Percentiles rank a stretch among this genome's conserved stretches.
Evolutionary conservation across 768 basidiomycete genomes (phyloP).

Genomic region (Tulasnella sp.): DNA sequence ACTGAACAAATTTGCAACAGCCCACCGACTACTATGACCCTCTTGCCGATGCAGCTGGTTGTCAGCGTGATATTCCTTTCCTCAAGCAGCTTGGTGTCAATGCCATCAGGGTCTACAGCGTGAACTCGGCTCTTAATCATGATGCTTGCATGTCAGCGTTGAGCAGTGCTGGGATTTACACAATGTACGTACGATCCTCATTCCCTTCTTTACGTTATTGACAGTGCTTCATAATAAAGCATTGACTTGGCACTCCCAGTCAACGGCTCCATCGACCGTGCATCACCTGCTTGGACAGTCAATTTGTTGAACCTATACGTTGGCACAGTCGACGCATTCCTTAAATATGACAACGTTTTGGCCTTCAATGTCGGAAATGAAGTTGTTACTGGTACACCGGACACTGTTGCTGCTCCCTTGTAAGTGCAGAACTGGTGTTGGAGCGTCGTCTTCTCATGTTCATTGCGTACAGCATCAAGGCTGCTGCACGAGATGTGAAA

Average conservation of each 20-base stretch:
- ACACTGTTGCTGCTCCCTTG: constrained; percentile 55
- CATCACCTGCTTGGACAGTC: constrained; percentile 62
- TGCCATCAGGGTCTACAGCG: constrained; percentile 73
- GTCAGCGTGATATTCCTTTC: constrained; percentile 66
- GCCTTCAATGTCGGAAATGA: constrained; percentile 90
- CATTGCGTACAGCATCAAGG: constrained; percentile 43
- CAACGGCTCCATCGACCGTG: constrained; percentile 69
- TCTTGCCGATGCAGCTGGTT: constrained; percentile 50
- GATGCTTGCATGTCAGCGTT: constrained; percentile 74
- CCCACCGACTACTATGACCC: constrained; percentile 73
- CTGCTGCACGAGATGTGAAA: constrained; percentile 78
- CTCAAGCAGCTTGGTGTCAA: constrained; percentile 68
- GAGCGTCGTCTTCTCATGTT: no score
- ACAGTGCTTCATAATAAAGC: constrained; percentile 30
- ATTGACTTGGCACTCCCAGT: constrained; percentile 76
- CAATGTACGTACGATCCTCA: constrained; percentile 45
- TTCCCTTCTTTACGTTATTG: constrained; percentile 1
- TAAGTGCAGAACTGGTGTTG: neutral
- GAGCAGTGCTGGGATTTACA: constrained; percentile 70
- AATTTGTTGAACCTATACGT: constrained; percentile 70
- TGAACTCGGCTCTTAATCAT: constrained; percentile 70
- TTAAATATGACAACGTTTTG: constrained; percentile 78
- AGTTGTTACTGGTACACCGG: constrained; percentile 38
- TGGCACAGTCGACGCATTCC: constrained; percentile 62
- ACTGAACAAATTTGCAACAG: constrained; percentile 22